Evolutionary conservation across 1,139 yeast genomes (phyloP), one percentile per base, ranked within the genome.

Genomic region (Zhuliangozyma blackwelliae): DNA sequence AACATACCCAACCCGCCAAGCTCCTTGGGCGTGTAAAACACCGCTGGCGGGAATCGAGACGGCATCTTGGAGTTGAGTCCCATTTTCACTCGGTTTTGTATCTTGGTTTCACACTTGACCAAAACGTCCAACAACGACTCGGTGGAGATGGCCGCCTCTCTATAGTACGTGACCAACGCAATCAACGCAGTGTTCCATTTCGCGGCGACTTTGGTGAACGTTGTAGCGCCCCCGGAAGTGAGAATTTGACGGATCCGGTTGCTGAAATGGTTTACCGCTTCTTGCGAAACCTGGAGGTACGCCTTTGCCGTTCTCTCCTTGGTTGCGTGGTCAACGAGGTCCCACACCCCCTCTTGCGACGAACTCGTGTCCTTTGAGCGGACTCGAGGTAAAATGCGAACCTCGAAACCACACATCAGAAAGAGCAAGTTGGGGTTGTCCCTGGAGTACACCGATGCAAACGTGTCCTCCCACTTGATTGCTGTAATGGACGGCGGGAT

Each of bases 1-100:
- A 94, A 68, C 98, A 94, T 94, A 13, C 98, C 98, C 32, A 94
- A 65, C 28, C 99, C 99, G 36, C 99, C 98, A 8, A 94, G 65
- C 56, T 94, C 99, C 50, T 89, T 92, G 0, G 98, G 98, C 0
- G 98, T 88, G 55, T 94, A 94, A 50, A 94, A 94, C 1, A 94
- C 98, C 2, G 97, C 97, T 0, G 98, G 99, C 3, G 99, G 99
- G 63, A 94, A 94, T 37, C 99, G 72, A 0, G 96, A 82, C 0
- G 99, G 99, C 99, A 94, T 94, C 61, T 94, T 94, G 7, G 97
- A 90, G 53, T 94, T 94, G 43, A 94, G 70, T 0, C 98, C 98
- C 67, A 92, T 77, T 56, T 94, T 94, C 20, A 94, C 96, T 47
- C 96, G 72, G 38, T 92, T 94, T 57, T 94, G 99, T 35, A 94